phyloP scores from a whole-genome alignment of 495 filamentous ascomycete genomes.

The Podospora anserina region DNA sequence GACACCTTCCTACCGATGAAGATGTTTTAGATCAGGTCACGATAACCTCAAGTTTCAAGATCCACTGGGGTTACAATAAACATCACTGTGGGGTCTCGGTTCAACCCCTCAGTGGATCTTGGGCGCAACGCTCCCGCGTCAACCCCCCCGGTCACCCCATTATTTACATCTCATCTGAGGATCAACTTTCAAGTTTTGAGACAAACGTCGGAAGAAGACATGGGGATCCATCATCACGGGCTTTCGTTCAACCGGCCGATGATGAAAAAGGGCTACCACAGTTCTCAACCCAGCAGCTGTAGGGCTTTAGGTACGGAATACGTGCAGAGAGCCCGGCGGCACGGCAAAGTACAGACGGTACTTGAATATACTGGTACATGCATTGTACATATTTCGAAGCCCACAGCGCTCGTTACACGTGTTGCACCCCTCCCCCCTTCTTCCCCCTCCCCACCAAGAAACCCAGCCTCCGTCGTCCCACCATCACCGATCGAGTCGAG shows the following conservation, averaged over 20 bases:
- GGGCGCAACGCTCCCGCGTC: not conserved
- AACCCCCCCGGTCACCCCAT: not conserved
- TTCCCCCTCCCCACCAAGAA: constrained; percentile 7
- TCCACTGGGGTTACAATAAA: not conserved
- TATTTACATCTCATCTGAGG: not conserved
- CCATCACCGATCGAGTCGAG: constrained; percentile 2
- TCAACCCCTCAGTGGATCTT: not conserved
- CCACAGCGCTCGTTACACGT: constrained; percentile 28
- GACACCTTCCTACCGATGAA: not conserved
- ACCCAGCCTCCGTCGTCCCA: constrained; percentile 4
- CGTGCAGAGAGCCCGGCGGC: not conserved
- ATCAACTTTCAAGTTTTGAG: not conserved
- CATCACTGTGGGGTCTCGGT: not conserved
- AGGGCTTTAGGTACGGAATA: not conserved
- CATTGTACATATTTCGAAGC: constrained; percentile 10
- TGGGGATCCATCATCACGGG: not conserved
- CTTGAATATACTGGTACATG: constrained; percentile 6
- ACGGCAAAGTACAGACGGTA: constrained; percentile 3
- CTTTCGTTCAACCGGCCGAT: not conserved
- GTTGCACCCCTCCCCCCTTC: constrained; percentile 11
- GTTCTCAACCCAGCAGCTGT: not conserved
- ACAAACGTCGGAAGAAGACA: not conserved
- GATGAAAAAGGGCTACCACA: not conserved
- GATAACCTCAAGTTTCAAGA: not conserved
- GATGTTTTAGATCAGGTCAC: not conserved